Evolutionary conservation across 2,329 filamentous ascomycete genomes (phyloP).

Genomic region (Ceratocystis diversiconidia): DNA sequence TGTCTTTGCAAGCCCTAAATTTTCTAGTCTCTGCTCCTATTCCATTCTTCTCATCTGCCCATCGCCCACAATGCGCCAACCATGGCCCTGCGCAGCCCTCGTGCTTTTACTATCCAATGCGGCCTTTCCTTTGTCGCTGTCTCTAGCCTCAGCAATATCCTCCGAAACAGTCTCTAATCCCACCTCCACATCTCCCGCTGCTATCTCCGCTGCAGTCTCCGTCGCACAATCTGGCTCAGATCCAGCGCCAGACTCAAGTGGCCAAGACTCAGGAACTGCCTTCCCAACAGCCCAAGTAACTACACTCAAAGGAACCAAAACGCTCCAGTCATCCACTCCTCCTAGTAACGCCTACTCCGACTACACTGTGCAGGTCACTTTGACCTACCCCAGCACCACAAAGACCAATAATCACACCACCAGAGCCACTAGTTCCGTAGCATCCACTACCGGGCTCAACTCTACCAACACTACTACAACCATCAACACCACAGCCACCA

Average conservation of each 20-base stretch:
- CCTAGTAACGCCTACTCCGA: conserved; percentile 34
- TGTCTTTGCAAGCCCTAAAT: background rate
- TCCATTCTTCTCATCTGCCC: background rate
- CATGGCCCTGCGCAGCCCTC: conserved; percentile 4
- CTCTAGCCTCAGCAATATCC: background rate
- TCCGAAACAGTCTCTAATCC: background rate
- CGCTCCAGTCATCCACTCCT: conserved; percentile 28
- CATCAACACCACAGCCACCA: conserved; percentile 30
- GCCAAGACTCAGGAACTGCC: background rate
- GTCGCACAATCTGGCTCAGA: background rate
- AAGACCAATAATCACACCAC: conserved; percentile 22
- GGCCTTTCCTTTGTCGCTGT: background rate
- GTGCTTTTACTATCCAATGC: background rate
- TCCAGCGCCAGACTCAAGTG: background rate
- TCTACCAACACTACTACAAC: conserved; percentile 25
- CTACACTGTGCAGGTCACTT: conserved; percentile 31
- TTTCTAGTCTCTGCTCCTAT: background rate
- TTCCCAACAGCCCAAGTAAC: conserved; percentile 23
- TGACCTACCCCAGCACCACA: conserved; percentile 15
- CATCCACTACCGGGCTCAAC: conserved; percentile 34
- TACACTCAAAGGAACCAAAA: conserved; percentile 28
- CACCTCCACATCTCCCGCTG: conserved; percentile 5
- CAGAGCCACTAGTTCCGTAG: conserved; percentile 25
- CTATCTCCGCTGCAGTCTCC: background rate
- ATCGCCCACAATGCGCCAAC: conserved; percentile 2